Conservation (phyloP, 2,329 filamentous ascomycete species). For the Aspergillus pseudotamarii region DNA sequence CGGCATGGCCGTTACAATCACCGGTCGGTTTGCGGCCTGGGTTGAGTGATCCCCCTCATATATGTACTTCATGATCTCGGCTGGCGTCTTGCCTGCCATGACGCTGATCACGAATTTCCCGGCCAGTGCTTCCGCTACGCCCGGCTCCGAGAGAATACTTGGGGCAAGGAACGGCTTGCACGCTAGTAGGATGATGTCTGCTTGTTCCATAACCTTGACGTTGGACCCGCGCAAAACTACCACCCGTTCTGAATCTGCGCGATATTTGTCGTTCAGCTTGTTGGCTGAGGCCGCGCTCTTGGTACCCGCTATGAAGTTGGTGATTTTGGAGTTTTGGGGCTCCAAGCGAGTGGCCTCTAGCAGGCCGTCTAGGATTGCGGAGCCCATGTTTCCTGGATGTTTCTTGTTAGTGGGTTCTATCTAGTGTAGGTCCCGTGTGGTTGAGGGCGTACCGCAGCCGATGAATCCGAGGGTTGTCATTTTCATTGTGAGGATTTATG, state of each 20-base stretch:
- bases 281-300: conserved; percentile 40
- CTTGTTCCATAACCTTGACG: conserved; percentile 34
- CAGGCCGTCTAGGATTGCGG: conserved; percentile 38
- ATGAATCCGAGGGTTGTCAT: conserved; percentile 19
- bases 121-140: conserved; percentile 41
- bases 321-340: conserved; percentile 6
- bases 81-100: conserved; percentile 49
- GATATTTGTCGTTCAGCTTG: conserved; percentile 32
- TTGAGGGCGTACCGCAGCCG: conserved; percentile 19
- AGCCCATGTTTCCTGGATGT: conserved; percentile 40
- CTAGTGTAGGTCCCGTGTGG: background rate
- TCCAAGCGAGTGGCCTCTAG: conserved; percentile 27
- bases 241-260: conserved; percentile 29
- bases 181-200: conserved; percentile 49
- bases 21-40: conserved; percentile 6
- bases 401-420: background rate
- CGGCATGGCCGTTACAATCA: conserved; percentile 47
- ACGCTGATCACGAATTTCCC: conserved; percentile 55
- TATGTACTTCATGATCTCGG: conserved; percentile 35
- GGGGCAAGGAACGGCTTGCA: conserved; percentile 51
- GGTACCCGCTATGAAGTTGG: conserved; percentile 44
- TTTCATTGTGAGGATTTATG: background rate
- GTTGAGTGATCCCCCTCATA: conserved; percentile 16
- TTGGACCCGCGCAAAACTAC: conserved; percentile 39
- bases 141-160: conserved; percentile 38